Evolutionary conservation across 345 rosid genomes (phyloP), one percentile per base, ranked within the genome.

Genomic region (Turritis glabra): DNA sequence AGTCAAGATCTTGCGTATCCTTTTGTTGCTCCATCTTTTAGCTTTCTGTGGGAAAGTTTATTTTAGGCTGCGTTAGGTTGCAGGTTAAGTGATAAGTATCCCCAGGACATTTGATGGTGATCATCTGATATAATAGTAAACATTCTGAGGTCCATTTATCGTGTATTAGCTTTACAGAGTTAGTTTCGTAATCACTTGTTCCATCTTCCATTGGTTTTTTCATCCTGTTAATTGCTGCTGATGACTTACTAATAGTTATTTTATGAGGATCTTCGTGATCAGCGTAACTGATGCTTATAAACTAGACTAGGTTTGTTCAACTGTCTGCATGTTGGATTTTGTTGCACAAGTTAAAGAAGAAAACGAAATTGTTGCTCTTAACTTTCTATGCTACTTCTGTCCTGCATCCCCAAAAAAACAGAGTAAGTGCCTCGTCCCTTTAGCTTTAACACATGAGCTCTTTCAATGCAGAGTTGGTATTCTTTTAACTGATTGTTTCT

Each of bases 1-100:
- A 84, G 90, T 89, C 64, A 85, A 86, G 80, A 65, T 86, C 55
- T 75, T 89, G 82, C 85, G 88, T 88, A 88, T 88, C 90, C 89
- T 64, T 73, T 73, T 83, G 58, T 43, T 57, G n/a, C 52, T 54
- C 59, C 51, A 54, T 46, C 44, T 57, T 73, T 65, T 19, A 56
- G 79, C 3, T 37, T 41, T 61, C 8, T 44, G 50, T 44, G 3
- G 26, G 17, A 21, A 30, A 29, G 5, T 52, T 44, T 7, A 29
- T 19, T 11, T 12, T 35, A 12, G 59, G n/a, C n/a, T 22, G 47
- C 9, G 14, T 18, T 70, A 44, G 17, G 46, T 44, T 57, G 66
- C 57, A 44, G 26, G 37, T 59, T n/a, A 8, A 12, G 33, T 44
- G 32, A 13, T 70, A 32, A 29, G 15, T 57, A 21, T 41, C 46